Percentiles rank a stretch among this genome's conserved stretches.
Evolutionary conservation across 2,329 filamentous ascomycete species (phyloP).

Genomic region (Mycosphaerella sp.): DNA sequence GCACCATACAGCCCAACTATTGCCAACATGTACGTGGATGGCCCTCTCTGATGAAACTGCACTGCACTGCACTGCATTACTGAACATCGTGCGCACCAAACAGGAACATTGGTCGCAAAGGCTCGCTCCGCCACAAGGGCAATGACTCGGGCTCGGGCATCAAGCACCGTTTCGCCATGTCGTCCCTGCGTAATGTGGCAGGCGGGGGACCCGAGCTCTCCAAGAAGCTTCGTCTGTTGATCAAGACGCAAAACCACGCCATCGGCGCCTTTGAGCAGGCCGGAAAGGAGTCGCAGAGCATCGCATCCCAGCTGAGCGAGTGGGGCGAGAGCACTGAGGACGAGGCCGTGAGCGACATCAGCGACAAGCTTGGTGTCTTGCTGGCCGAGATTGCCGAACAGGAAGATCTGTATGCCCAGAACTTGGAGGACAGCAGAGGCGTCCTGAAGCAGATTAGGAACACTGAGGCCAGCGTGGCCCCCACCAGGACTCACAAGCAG

Average conservation of each 20-base stretch:
- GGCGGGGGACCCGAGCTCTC: conserved; percentile 80
- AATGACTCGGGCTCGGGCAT: conserved; percentile 30
- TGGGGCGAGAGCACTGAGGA: conserved; percentile 93
- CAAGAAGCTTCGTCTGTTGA: conserved; percentile 80
- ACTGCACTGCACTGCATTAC: no score
- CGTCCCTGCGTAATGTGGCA: conserved; percentile 72
- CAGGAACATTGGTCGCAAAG: conserved; percentile 47
- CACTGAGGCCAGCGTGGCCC: conserved; percentile 91
- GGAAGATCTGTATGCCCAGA: conserved; percentile 80
- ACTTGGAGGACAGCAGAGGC: conserved; percentile 74
- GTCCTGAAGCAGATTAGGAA: conserved; percentile 89
- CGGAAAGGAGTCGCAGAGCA: conserved; percentile 72
- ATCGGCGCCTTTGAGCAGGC: conserved; percentile 79
- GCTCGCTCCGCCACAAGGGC: conserved; percentile 65
- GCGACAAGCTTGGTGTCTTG: conserved; percentile 91
- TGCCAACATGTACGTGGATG: conserved; percentile 3
- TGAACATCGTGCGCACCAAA: neutral
- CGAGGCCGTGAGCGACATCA: conserved; percentile 79
- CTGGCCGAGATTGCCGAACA: conserved; percentile 90
- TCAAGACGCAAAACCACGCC: conserved; percentile 90
- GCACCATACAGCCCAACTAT: conserved; percentile 5
- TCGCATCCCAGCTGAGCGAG: conserved; percentile 86
- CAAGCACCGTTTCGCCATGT: conserved; percentile 74
- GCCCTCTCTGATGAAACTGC: no score
- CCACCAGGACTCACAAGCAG: conserved; percentile 75